phyloP scores from a whole-genome alignment of 495 filamentous ascomycete genomes.

The Penicillium cataractarum region DNA sequence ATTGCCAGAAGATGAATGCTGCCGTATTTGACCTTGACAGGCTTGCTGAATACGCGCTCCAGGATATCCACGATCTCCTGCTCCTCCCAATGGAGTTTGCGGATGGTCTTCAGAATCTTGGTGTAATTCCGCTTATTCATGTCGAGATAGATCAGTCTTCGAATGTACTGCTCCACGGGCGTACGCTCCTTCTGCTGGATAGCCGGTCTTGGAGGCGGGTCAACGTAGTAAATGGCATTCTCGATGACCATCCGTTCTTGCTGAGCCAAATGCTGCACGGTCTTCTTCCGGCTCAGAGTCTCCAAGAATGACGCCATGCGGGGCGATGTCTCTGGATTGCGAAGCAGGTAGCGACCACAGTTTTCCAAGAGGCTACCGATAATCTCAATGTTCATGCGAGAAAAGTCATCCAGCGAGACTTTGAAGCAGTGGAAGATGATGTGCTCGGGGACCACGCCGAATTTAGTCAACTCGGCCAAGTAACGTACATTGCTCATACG shows the following conservation, averaged over 20 bases:
- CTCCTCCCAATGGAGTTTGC: conserved; percentile 97
- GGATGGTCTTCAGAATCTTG: conserved; percentile 88
- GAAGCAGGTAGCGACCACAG: conserved; percentile 91
- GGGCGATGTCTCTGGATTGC: conserved; percentile 90
- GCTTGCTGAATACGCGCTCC: conserved; percentile 91
- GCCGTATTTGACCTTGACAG: conserved; percentile 95
- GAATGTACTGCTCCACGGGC: conserved; percentile 88
- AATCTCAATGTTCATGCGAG: conserved; percentile 97
- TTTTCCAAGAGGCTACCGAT: conserved; percentile 97
- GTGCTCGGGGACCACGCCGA: conserved; percentile 96
- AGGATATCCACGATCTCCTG: conserved; percentile 81
- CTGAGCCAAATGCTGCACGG: conserved; percentile 89
- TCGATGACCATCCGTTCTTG: conserved; percentile 98
- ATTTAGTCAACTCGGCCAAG: conserved; percentile 95
- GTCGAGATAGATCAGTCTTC: conserved; percentile 88
- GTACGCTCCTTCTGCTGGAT: conserved; percentile 96
- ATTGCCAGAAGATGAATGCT: conserved; percentile 95
- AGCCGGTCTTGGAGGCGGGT: conserved; percentile 88
- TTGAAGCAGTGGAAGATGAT: conserved; percentile 99
- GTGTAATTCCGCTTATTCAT: conserved; percentile 93
- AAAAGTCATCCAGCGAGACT: conserved; percentile 96
- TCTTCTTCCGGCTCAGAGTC: conserved; percentile 93
- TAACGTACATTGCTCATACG: conserved; percentile 95
- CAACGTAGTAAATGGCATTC: conserved; percentile 97
- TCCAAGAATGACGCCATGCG: conserved; percentile 93